Evolutionary conservation across 306 rosid species (phyloP).

Genomic region (Cajanus cajan): DNA sequence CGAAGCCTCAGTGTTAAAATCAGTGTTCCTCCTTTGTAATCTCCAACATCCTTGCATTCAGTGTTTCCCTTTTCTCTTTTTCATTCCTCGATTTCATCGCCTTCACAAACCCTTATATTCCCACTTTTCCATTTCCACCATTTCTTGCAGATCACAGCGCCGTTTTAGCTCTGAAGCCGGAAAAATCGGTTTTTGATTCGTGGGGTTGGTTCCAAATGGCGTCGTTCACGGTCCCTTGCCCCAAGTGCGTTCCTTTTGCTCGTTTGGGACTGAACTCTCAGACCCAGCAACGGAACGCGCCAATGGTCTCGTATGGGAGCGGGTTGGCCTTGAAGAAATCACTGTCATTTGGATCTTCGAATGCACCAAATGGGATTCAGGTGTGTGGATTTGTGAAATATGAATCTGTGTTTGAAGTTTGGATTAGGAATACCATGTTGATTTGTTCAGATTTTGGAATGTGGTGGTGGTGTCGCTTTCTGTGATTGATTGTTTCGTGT

Average conservation of each 20-base stretch:
- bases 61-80: not conserved
- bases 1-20: conserved; percentile 28
- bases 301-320: conserved; percentile 27
- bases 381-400: conserved; percentile 22
- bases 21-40: conserved; percentile 13
- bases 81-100: conserved; percentile 29
- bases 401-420: conserved; percentile 34
- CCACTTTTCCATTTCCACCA: conserved; percentile 19
- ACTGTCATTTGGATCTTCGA: conserved; percentile 45
- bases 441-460: conserved; percentile 35
- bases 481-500: not conserved
- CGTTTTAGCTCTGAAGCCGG: not conserved
- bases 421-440: not conserved
- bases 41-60: not conserved
- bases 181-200: conserved; percentile 23
- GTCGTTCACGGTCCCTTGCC: conserved; percentile 61
- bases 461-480: not conserved
- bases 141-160: conserved; percentile 18
- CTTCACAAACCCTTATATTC: conserved; percentile 10
- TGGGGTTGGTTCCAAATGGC: conserved; percentile 49
- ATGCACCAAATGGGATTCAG: conserved; percentile 24
- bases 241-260: conserved; percentile 42
- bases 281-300: conserved; percentile 17
- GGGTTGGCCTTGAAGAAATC: conserved; percentile 35
- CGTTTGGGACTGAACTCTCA: conserved; percentile 37